Evolutionary conservation across 192 early-diverging fungal species (phyloP).

Genomic region (Spizellomyces punctatus): DNA sequence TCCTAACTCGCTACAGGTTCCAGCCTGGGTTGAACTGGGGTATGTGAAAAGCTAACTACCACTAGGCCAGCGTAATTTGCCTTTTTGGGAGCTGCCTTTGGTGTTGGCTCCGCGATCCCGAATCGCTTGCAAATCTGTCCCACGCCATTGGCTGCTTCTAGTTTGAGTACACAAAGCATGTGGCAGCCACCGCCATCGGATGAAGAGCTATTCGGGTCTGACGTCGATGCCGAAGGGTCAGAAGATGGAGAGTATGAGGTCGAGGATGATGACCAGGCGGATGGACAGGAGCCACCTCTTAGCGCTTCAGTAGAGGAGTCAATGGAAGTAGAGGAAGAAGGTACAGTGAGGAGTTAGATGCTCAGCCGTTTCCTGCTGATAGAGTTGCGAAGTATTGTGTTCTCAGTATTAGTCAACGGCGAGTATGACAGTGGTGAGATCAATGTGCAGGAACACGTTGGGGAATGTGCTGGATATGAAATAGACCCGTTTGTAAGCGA

Average conservation of each 20-base stretch:
- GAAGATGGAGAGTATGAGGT: conserved; percentile 23
- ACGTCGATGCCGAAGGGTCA: conserved; percentile 29
- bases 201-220: conserved; percentile 13
- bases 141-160: too few relatives aligned
- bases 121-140: too few relatives aligned
- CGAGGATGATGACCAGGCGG: background rate
- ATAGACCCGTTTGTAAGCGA: conserved; percentile 16
- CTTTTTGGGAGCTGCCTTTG: too few relatives aligned
- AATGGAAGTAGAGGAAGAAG: background rate
- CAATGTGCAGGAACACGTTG: background rate
- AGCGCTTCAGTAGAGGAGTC: background rate
- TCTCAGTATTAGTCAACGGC: background rate
- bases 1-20: too few relatives aligned
- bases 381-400: background rate
- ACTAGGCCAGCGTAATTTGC: too few relatives aligned
- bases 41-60: too few relatives aligned
- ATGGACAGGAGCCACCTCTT: background rate
- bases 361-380: background rate
- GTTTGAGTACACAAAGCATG: background rate
- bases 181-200: background rate
- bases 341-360: background rate
- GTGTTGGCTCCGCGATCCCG: too few relatives aligned
- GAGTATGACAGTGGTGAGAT: conserved; percentile 10
- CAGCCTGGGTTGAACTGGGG: too few relatives aligned
- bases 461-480: conserved; percentile 21